Conservation (phyloP, 2,329 filamentous ascomycete genomes). For the Ophiostoma triangulosporum region DNA sequence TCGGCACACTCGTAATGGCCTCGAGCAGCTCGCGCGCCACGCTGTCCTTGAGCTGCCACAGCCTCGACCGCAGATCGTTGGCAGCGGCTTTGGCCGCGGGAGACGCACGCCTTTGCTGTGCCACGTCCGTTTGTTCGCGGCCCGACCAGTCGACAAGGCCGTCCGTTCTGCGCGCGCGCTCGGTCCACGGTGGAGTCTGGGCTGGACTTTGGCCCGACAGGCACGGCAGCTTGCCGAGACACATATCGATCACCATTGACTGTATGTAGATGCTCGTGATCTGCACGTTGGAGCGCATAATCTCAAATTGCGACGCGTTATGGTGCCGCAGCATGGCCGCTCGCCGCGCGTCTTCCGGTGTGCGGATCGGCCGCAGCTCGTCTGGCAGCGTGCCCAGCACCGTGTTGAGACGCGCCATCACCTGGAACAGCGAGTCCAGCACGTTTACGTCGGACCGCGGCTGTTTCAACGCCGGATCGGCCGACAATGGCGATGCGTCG, state of each 20-base stretch:
- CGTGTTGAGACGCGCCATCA: constrained; percentile 2
- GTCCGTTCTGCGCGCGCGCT: neutral
- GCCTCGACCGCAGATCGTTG: neutral
- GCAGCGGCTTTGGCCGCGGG: constrained; percentile 8
- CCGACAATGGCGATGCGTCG: neutral
- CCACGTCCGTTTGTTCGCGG: neutral
- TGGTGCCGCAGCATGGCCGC: neutral
- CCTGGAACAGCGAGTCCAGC: constrained; percentile 3
- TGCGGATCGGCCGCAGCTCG: constrained; percentile 3
- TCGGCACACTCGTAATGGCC: constrained; percentile 8
- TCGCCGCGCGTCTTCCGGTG: neutral
- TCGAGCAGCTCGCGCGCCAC: constrained; percentile 5
- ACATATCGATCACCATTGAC: constrained; percentile 16
- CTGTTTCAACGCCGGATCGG: neutral
- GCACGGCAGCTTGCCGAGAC: constrained; percentile 3
- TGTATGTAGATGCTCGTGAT: constrained; percentile 17
- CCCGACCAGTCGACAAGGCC: neutral
- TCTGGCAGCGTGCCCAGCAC: constrained; percentile 3
- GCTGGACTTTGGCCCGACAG: neutral
- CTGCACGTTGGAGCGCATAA: constrained; percentile 17
- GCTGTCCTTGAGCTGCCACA: constrained; percentile 3
- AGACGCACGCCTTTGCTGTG: neutral
- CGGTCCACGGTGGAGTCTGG: too few relatives aligned
- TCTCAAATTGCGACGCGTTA: constrained; percentile 11
- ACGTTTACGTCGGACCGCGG: neutral